Evolutionary conservation across 202 grass and related monocot genomes (phyloP).

Genomic region (Dendrocalamus latiflorus): DNA sequence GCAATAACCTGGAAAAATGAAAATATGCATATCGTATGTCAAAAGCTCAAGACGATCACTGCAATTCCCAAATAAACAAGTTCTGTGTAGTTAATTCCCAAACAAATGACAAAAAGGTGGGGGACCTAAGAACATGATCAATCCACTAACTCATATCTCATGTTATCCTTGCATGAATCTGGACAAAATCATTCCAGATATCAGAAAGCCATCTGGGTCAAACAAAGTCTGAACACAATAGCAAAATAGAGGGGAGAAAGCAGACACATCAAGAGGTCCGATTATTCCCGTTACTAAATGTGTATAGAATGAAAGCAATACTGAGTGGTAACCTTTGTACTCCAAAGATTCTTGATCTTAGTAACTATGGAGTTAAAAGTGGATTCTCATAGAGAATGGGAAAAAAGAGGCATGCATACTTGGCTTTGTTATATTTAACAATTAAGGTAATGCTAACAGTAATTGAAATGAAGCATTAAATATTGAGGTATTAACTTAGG

Average conservation of each 20-base stretch:
- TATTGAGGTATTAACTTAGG: neutral
- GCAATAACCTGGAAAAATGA: conserved; percentile 76
- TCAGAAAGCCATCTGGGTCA: neutral
- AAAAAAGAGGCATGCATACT: neutral
- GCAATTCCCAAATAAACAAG: conserved; percentile 13
- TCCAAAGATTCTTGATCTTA: neutral
- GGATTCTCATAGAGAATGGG: neutral
- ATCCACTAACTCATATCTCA: neutral
- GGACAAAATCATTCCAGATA: neutral
- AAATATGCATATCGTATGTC: conserved; percentile 3
- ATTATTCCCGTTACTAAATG: neutral
- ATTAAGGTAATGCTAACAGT: neutral
- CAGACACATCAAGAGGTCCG: neutral
- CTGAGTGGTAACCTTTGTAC: neutral
- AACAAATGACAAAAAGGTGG: neutral
- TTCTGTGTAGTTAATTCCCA: neutral
- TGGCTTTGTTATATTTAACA: conserved; percentile 11
- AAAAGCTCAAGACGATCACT: conserved; percentile 18
- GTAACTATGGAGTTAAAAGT: neutral
- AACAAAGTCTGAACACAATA: neutral
- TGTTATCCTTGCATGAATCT: neutral
- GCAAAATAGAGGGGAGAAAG: conserved; percentile 1
- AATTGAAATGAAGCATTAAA: conserved; percentile 3
- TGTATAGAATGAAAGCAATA: neutral
- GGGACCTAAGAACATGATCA: neutral